A percentile compares a stretch with the other conserved stretches of the same genome.
phyloP scores from a whole-genome alignment of 345 rosid genomes.

The Limnanthes douglasii region DNA sequence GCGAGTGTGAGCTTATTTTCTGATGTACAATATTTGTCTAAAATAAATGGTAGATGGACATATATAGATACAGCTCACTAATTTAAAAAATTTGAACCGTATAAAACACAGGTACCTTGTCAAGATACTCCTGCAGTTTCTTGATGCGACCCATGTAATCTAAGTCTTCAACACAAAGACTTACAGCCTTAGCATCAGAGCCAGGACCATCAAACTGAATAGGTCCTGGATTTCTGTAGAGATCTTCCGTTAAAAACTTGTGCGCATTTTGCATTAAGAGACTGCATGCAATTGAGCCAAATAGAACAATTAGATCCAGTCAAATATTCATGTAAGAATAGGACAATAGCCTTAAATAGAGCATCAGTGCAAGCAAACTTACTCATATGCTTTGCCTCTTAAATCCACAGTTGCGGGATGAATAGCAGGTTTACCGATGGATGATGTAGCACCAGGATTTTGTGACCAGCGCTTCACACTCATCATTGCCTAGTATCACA shows the following conservation, averaged over 20 bases:
- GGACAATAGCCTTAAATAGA: not conserved
- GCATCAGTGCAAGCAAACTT: constrained; percentile 14
- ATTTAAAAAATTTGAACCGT: no score
- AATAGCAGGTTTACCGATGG: constrained; percentile 88
- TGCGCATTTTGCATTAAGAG: constrained; percentile 60
- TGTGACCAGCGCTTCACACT: constrained; percentile 87
- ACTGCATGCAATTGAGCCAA: constrained; percentile 23
- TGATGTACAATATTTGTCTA: no score
- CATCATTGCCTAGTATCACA: constrained; percentile 67
- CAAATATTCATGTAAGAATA: not conserved
- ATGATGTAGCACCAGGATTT: constrained; percentile 45
- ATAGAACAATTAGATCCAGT: not conserved
- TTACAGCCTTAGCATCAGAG: constrained; percentile 75
- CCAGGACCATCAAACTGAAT: constrained; percentile 97
- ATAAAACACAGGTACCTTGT: constrained; percentile 30
- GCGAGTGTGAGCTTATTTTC: no score
- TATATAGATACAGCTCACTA: no score
- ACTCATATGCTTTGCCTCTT: constrained; percentile 97
- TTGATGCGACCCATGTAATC: constrained; percentile 99
- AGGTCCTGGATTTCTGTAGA: constrained; percentile 97
- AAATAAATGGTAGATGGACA: no score
- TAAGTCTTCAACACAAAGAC: constrained; percentile 87
- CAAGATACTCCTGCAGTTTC: constrained; percentile 77
- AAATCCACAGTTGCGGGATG: constrained; percentile 92
- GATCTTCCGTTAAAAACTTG: constrained; percentile 72